Evolutionary conservation across 108 stramenopile genomes (phyloP).

Genomic region (Schizochytrium sp.): DNA sequence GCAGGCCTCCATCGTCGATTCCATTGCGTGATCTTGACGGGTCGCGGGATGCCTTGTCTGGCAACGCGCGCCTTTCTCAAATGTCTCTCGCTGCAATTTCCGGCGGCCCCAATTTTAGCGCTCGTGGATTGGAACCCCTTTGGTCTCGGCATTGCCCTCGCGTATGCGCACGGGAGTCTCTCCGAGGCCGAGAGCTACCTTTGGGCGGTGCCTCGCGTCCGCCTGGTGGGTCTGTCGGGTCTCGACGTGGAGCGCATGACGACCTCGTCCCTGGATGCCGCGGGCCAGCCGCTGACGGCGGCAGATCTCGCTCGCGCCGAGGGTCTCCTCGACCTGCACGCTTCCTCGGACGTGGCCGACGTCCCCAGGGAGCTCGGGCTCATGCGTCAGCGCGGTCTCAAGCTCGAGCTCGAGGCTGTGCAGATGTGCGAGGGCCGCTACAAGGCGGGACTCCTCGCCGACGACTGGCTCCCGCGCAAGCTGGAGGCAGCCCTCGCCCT

Average conservation of each 20-base stretch:
- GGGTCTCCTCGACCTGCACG: neutral
- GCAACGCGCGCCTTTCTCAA: neutral
- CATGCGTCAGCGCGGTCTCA: neutral
- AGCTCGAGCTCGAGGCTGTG: neutral
- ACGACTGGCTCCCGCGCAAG: neutral
- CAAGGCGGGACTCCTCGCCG: neutral
- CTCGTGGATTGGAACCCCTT: conserved; percentile 3
- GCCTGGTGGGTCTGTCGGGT: neutral
- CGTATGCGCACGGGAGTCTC: neutral
- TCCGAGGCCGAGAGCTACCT: neutral
- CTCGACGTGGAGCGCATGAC: neutral
- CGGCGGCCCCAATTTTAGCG: neutral
- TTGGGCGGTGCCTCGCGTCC: neutral
- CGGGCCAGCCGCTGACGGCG: neutral
- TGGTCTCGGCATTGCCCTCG: neutral
- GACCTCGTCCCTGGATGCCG: neutral
- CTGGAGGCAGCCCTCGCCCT: neutral
- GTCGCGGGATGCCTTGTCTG: neutral
- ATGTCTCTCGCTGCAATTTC: neutral
- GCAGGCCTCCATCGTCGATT: neutral
- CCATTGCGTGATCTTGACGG: neutral
- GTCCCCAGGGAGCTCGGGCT: neutral
- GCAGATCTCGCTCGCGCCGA: neutral
- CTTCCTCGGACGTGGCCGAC: neutral
- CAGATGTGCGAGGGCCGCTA: neutral